phyloP scores from a whole-genome alignment of 78 protist species.

The Dictyostelium purpureum region DNA sequence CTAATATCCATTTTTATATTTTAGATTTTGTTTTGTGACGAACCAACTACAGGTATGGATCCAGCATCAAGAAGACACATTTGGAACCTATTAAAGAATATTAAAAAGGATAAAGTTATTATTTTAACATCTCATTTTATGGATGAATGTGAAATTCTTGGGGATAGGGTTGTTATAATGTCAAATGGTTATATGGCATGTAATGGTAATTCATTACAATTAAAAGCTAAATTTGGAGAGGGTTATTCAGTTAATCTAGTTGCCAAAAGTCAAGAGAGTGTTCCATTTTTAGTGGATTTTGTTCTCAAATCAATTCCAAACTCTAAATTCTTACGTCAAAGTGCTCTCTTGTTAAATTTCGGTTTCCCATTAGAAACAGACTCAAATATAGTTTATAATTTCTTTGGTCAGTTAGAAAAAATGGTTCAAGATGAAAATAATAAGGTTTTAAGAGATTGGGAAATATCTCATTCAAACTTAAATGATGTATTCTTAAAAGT shows the following conservation, averaged over 20 bases:
- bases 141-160: constrained; percentile 90
- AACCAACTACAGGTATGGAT: constrained; percentile 91
- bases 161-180: constrained; percentile 96
- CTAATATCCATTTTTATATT: too few species aligned
- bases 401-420: constrained; percentile 17
- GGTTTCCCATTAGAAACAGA: constrained; percentile 33
- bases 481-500: constrained; percentile 43
- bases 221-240: constrained; percentile 90
- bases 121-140: constrained; percentile 89
- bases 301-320: constrained; percentile 11
- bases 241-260: constrained; percentile 89
- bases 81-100: constrained; percentile 65
- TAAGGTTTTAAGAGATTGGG: constrained; percentile 23
- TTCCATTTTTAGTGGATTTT: background rate
- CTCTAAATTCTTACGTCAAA: constrained; percentile 30
- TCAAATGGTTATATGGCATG: constrained; percentile 83
- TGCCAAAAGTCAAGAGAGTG: constrained; percentile 1
- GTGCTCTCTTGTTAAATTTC: constrained; percentile 26
- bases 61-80: constrained; percentile 67
- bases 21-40: constrained; percentile 86
- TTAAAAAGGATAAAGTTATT: constrained; percentile 48
- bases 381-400: background rate
- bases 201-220: constrained; percentile 88
- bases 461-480: constrained; percentile 45
- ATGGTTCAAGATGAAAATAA: background rate